These are phyloP conservation scores for Leucocoprinus sp. DNA, from an alignment of 768 basidiomycete genomes.

Conservation along the genomic window DNA sequence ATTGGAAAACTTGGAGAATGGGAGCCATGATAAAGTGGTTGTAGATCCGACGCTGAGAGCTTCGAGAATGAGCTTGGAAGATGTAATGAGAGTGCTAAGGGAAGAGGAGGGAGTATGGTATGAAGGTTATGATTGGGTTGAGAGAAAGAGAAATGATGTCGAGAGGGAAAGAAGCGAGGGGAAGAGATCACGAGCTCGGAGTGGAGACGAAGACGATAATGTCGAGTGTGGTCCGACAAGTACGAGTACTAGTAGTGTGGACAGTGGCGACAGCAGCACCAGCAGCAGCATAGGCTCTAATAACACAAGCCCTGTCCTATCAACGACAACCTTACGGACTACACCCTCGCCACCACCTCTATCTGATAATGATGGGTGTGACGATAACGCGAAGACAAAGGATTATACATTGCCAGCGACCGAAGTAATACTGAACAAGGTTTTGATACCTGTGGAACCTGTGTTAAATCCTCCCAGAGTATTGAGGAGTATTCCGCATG, in stretches of 20 bases:
- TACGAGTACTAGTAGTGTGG: not conserved
- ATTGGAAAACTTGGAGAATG: slow-evolving; percentile 24
- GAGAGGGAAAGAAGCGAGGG: slow-evolving; percentile 27
- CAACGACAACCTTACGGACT: slow-evolving; percentile 68
- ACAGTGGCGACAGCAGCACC: slow-evolving; percentile 15
- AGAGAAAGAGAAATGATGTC: slow-evolving; percentile 35
- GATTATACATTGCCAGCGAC: not conserved
- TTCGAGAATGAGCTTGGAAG: slow-evolving; percentile 49
- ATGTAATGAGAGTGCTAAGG: slow-evolving; percentile 48
- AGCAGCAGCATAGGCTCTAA: slow-evolving; percentile 38
- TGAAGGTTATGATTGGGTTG: slow-evolving; percentile 65
- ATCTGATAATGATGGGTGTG: slow-evolving; percentile 21
- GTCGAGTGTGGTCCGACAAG: slow-evolving; percentile 11
- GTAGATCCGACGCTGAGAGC: slow-evolving; percentile 51
- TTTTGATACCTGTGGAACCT: slow-evolving; percentile 39
- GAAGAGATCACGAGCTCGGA: slow-evolving; percentile 23
- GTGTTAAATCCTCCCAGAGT: slow-evolving; percentile 54
- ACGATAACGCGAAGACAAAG: slow-evolving; percentile 18
- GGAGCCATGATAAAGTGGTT: not conserved
- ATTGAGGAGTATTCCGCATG: slow-evolving; percentile 59
- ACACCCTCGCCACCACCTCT: slow-evolving; percentile 67
- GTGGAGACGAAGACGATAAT: slow-evolving; percentile 1
- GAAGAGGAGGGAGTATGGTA: slow-evolving; percentile 64
- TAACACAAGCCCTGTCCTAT: slow-evolving; percentile 63
- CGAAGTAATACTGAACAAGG: slow-evolving; percentile 8